Base-by-base conservation (phyloP, 345 rosid genomes). In the Kandelia obovata region DNA sequence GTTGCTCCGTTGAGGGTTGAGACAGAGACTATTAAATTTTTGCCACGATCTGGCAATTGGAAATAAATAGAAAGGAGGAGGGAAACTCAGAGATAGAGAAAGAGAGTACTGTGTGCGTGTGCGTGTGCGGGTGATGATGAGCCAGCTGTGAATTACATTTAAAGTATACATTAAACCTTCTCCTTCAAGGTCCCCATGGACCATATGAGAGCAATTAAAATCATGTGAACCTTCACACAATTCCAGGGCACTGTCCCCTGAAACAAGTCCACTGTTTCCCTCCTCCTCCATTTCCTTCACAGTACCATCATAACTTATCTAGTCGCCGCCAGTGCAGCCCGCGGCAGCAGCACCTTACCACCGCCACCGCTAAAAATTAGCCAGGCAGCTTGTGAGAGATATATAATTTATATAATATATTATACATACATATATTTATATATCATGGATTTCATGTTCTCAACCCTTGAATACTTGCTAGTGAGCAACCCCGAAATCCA, bases 401-500 rank as follows among this genome's bases (percentile, higher is more conserved):
- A 43, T 43, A 43, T 13, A 13, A 43, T 43, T 11, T 43, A 43
- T 13, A 39, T 8, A 32, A 32, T 11, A 37, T 9, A 37, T 8
- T 37, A 37, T 37, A 37, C 7, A 35, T 35, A 35, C 7, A 35
- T 7, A 35, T 35, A 35, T 6, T 6, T 7, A 5, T 7, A 37
- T 11, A 43, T 43, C 20, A 66, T 66, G 70, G 75, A 65, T 0
- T 58, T 56, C 28, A 31, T 72, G 5, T 72, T 65, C 70, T 70
- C 86, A 20, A 47, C 71, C 11, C 53, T 86, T 34, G 80, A 77
- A 26, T 75, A 82, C 66, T 85, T 76, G 82, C 87, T 91, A 11
- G 91, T 88, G 23, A 28, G 74, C 35, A 89, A 87, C 35, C 96
- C 95, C 0, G 61, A 30, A 21, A 84, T 94, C 66, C 76, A 53